Percentiles rank a stretch among this genome's conserved stretches.
Evolutionary conservation across 768 basidiomycete genomes (phyloP).

Genomic region (Boletus vinaceobasis): DNA sequence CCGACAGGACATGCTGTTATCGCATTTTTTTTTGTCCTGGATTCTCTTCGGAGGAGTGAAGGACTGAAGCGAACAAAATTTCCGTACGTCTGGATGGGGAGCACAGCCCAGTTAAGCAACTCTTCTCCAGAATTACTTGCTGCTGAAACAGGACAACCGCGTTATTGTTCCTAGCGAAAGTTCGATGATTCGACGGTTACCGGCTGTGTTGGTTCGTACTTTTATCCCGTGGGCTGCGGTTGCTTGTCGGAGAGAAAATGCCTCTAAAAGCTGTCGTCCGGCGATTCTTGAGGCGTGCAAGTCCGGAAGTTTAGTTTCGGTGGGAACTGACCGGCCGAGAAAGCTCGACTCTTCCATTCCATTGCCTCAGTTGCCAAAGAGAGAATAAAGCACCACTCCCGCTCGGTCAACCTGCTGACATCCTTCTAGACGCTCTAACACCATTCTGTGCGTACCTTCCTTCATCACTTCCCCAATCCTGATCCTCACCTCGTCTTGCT

Average conservation of each 20-base stretch:
- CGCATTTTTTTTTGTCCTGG: constrained; percentile 6
- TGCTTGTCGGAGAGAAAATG: constrained; percentile 8
- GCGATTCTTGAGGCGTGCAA: constrained; percentile 15
- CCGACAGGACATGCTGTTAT: constrained; percentile 20
- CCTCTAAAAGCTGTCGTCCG: constrained; percentile 4
- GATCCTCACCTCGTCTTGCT: constrained; percentile 4
- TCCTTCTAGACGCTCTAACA: constrained; percentile 26
- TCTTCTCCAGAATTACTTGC: background rate
- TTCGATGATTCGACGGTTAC: background rate
- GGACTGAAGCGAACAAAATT: constrained; percentile 6
- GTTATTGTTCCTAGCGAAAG: constrained; percentile 1
- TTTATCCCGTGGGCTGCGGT: constrained; percentile 2
- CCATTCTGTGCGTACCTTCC: constrained; percentile 20
- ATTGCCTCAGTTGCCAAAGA: constrained; percentile 33
- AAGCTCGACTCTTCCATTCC: constrained; percentile 28
- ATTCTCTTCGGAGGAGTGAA: constrained; percentile 6
- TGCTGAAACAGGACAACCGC: constrained; percentile 5
- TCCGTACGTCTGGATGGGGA: background rate
- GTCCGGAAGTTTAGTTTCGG: constrained; percentile 18
- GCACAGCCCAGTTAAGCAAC: background rate
- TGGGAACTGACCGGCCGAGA: constrained; percentile 30
- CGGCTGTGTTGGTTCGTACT: constrained; percentile 7
- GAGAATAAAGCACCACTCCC: constrained; percentile 32
- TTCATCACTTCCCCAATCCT: constrained; percentile 4
- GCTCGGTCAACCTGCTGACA: constrained; percentile 22